Evolutionary conservation across 2,329 filamentous ascomycete species (phyloP).

Genomic region (Colletotrichum caudatum): DNA sequence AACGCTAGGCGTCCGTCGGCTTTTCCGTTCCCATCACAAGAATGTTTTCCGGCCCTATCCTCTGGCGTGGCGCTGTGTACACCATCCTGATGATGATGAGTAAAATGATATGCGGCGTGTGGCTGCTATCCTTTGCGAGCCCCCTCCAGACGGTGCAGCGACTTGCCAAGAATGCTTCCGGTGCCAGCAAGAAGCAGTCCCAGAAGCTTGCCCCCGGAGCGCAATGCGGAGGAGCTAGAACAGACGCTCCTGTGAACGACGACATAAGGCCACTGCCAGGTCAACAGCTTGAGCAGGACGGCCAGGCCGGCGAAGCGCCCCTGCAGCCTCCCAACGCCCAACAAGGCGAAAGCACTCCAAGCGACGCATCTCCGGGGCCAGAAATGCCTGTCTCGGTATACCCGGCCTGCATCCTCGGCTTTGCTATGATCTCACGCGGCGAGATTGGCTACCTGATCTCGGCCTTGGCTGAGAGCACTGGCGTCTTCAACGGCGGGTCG

Average conservation of each 20-base stretch:
- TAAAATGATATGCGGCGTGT: conserved; percentile 71
- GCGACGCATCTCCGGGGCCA: conserved; percentile 43
- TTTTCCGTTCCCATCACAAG: conserved; percentile 81
- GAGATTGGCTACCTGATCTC: conserved; percentile 85
- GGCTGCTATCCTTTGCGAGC: conserved; percentile 60
- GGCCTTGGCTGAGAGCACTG: conserved; percentile 70
- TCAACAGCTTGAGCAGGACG: not conserved
- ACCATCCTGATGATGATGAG: conserved; percentile 75
- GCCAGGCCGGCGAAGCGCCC: not conserved
- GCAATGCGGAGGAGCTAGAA: conserved; percentile 16
- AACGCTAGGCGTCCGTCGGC: conserved; percentile 69
- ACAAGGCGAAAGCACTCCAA: conserved; percentile 39
- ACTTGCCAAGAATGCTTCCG: conserved; percentile 9
- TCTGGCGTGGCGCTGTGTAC: conserved; percentile 83
- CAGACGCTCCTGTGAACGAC: not conserved
- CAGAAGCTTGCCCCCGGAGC: conserved; percentile 29
- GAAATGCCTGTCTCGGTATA: conserved; percentile 72
- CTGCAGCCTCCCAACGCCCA: conserved; percentile 23
- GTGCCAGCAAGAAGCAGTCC: conserved; percentile 1
- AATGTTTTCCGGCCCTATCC: conserved; percentile 72
- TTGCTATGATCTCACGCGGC: conserved; percentile 79
- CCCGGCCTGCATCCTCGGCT: conserved; percentile 73
- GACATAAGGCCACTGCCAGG: not conserved
- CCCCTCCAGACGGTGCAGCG: conserved; percentile 32
- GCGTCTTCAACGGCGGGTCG: conserved; percentile 51